A percentile compares a stretch with the other conserved stretches of the same genome.
These are phyloP conservation scores for Rhododendron henanense DNA, from an alignment of 148 eudicot species.

Conservation along the genomic window DNA sequence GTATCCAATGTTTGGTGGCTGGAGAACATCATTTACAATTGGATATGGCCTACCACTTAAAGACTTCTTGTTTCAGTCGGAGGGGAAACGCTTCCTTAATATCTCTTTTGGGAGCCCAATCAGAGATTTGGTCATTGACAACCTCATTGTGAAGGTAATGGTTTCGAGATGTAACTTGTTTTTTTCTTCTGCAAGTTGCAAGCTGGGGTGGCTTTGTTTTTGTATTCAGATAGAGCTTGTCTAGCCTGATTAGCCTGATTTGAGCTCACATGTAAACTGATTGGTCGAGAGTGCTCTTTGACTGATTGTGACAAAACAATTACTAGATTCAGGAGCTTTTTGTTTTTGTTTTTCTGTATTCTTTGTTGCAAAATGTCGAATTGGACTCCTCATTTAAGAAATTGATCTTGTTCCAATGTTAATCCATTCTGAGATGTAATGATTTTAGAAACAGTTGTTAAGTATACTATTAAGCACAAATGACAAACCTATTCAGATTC, in stretches of 20 bases:
- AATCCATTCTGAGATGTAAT: background rate
- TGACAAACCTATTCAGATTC: background rate
- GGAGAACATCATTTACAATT: constrained; percentile 86
- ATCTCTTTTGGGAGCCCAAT: constrained; percentile 80
- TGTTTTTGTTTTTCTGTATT: background rate
- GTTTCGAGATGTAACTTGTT: background rate
- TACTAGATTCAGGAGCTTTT: background rate
- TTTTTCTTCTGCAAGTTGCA: background rate
- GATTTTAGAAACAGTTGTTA: background rate
- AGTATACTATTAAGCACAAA: background rate
- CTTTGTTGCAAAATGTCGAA: background rate
- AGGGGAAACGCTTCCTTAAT: constrained; percentile 73
- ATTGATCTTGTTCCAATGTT: background rate
- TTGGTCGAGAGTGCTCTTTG: background rate
- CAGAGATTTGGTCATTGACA: constrained; percentile 65
- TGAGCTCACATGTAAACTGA: background rate
- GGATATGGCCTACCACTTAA: constrained; percentile 87
- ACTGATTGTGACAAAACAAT: background rate
- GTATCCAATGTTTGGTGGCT: constrained; percentile 93
- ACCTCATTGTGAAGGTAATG: constrained; percentile 83
- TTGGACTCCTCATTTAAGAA: background rate
- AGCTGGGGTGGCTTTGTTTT: background rate
- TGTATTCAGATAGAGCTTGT: background rate
- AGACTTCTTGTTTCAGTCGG: constrained; percentile 76
- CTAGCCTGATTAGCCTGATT: background rate